These are phyloP conservation scores for Wickerhamomyces ciferrii DNA, from an alignment of 805 yeast species.

Conservation along the genomic window DNA sequence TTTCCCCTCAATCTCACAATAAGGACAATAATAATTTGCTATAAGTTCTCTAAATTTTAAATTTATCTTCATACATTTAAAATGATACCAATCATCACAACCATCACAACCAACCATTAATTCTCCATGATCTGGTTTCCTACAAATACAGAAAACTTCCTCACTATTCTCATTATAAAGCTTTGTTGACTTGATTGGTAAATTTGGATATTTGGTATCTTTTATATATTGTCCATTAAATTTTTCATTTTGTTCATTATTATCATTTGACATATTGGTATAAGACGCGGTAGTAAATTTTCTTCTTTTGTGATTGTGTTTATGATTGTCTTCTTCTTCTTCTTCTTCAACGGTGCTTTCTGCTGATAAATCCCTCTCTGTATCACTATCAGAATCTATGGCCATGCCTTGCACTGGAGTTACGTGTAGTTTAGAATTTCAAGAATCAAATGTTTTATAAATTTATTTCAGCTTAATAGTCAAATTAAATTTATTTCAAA, in stretches of 20 bases:
- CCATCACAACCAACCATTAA: conserved; percentile 94
- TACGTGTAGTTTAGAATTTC: too few species aligned
- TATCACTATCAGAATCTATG: conserved; percentile 3
- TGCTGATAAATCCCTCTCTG: conserved; percentile 1
- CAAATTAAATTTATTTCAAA: too few species aligned
- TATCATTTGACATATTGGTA: not conserved
- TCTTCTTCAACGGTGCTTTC: conserved; percentile 3
- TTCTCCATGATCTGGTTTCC: conserved; percentile 71
- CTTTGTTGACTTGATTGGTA: conserved; percentile 9
- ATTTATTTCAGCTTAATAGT: too few species aligned
- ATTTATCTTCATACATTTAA: conserved; percentile 64
- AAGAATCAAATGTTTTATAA: too few species aligned
- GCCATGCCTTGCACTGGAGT: too few species aligned
- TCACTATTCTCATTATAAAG: conserved; percentile 47
- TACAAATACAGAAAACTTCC: conserved; percentile 72
- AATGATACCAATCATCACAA: conserved; percentile 95
- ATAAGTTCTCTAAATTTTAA: conserved; percentile 48
- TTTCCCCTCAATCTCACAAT: conserved; percentile 47
- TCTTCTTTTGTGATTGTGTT: not conserved
- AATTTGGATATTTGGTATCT: conserved; percentile 24
- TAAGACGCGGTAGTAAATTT: not conserved
- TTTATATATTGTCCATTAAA: conserved; percentile 12
- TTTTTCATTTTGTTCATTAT: not conserved
- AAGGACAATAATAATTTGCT: conserved; percentile 64
- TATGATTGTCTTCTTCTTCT: too few species aligned